A percentile compares a stretch with the other conserved stretches of the same genome.
These are phyloP conservation scores for Tylopilus vinaceipallidus DNA, from an alignment of 768 basidiomycete genomes.

Conservation along the genomic window DNA sequence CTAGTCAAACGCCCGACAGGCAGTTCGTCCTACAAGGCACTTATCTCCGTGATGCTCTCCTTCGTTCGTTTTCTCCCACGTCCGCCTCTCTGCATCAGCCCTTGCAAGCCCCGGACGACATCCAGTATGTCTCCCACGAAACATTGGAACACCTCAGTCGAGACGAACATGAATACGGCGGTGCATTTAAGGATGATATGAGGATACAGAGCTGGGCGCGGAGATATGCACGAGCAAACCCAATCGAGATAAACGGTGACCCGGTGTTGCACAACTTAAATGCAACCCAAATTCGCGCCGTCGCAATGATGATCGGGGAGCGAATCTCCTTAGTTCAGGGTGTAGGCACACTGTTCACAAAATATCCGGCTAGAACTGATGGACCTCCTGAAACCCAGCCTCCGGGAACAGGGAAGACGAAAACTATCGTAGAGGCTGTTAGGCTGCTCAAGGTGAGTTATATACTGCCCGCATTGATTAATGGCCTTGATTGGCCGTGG, in stretches of 20 bases:
- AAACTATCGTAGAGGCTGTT: constrained; percentile 84
- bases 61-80: constrained; percentile 50
- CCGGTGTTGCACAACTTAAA: constrained; percentile 67
- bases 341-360: constrained; percentile 41
- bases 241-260: constrained; percentile 74
- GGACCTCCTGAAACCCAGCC: constrained; percentile 46
- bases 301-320: constrained; percentile 85
- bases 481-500: not conserved
- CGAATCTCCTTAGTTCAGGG: constrained; percentile 83
- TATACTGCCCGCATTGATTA: no score
- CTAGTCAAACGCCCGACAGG: constrained; percentile 29
- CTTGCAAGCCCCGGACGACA: constrained; percentile 40
- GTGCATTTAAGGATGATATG: constrained; percentile 69
- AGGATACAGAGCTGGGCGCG: constrained; percentile 79
- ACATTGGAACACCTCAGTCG: constrained; percentile 37
- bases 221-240: constrained; percentile 57
- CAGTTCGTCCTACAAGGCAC: constrained; percentile 70
- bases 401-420: constrained; percentile 91
- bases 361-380: not conserved
- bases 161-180: constrained; percentile 29
- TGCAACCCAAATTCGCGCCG: constrained; percentile 71
- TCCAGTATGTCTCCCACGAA: constrained; percentile 37
- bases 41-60: constrained; percentile 64
- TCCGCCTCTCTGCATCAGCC: constrained; percentile 26
- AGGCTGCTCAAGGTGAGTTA: constrained; percentile 67